Conservation (phyloP, 345 rosid genomes). For the Syzygium aromaticum region DNA sequence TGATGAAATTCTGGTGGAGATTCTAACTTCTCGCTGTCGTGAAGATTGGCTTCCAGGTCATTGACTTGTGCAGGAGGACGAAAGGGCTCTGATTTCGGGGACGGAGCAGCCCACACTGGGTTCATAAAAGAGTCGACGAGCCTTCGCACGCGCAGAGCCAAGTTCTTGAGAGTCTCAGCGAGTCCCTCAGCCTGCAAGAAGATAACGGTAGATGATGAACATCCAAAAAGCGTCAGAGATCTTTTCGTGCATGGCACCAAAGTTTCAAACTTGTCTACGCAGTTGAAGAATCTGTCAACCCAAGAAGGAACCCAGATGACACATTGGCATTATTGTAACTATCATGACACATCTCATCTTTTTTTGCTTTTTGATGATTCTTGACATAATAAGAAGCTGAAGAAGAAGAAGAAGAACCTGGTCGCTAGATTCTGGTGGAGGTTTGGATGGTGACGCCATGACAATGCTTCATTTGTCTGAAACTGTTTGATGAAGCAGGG, state of each 20-base stretch:
- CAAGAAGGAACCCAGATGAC: not conserved
- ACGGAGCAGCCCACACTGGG: not conserved
- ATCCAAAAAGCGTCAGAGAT: not conserved
- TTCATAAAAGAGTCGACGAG: slow-evolving; percentile 1
- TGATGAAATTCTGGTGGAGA: not conserved
- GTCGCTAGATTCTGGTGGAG: not conserved
- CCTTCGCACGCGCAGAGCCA: slow-evolving; percentile 9
- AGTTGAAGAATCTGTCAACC: not conserved
- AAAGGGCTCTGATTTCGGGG: not conserved
- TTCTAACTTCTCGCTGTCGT: slow-evolving; percentile 8
- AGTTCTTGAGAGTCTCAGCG: not conserved
- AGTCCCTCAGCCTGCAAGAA: not conserved
- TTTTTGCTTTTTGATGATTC: not conserved
- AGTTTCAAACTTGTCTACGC: not conserved
- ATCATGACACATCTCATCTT: not conserved
- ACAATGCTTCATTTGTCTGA: not conserved
- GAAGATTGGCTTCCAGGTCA: not conserved
- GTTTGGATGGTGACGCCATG: not conserved
- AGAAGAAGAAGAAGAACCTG: not conserved
- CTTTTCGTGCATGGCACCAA: not conserved
- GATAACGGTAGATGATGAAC: not conserved
- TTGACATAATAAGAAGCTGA: not conserved
- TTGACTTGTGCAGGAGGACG: not conserved
- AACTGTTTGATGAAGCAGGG: not conserved
- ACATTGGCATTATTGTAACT: not conserved